Evolutionary conservation across 2,329 filamentous ascomycete species (phyloP), one percentile per base, ranked within the genome.

Genomic region (Eurotiales sp.): DNA sequence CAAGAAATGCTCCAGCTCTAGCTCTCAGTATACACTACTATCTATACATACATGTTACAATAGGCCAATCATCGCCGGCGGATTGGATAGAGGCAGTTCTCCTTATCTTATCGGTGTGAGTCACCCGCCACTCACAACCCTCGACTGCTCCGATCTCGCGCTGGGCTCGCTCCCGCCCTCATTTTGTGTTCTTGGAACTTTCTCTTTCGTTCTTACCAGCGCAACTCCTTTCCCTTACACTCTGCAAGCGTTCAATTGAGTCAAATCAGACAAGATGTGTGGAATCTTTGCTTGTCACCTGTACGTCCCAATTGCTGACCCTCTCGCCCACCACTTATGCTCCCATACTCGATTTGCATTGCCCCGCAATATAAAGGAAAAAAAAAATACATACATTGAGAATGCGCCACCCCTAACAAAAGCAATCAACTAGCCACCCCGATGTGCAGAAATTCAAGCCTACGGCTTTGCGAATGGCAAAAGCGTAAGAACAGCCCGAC

Each of bases 371-470:
- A 15, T 15, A 37, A 37, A 21, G 21, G 2, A 27, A 41, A 51
- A 41, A 45, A 43, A 34, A 46, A n/a, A 3, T 19, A 5, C 22
- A 15, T 11, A 43, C 32, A 17, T 39, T 14, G 8, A 15, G 25
- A 52, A 56, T 48, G 22, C 23, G 39, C 44, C 23, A 36, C 45
- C 45, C 37, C 41, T 55, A 53, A 62, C 63, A 56, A 66, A 50
- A 41, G 51, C 37, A 17, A 25, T 30, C 30, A 27, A 45, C 56
- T 54, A 83, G 81, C 65, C 91, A 97, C 70, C 91, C 92, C 58
- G 88, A 96, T 82, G 90, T 96, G 66, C 85, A 88, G 68, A 91
- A 90, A 68, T 97, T 97, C 81, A 96, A 96, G 84, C 87, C 92
- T 46, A 92, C 87, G 57, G 92, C 92, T 67, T 80, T 97, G 73